Evolutionary conservation across 2,329 filamentous ascomycete genomes (phyloP).

Genomic region (Colletotrichum costaricense): DNA sequence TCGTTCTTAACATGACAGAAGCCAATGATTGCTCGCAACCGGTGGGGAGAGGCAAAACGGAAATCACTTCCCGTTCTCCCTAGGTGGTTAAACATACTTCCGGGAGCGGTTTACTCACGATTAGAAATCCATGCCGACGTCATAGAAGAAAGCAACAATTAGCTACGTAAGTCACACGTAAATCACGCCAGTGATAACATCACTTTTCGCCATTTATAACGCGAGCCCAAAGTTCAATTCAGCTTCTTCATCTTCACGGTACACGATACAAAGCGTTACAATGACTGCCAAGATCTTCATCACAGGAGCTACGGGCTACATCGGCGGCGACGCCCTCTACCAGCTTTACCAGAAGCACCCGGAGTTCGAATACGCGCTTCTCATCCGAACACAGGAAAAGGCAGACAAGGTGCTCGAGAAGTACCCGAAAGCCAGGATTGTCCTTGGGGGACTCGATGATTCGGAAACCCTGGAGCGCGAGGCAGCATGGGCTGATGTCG

Average conservation of each 20-base stretch:
- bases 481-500: constrained; percentile 47
- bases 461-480: constrained; percentile 43
- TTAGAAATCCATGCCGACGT: neutral
- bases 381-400: constrained; percentile 35
- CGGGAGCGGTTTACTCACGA: neutral
- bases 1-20: neutral
- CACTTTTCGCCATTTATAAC: neutral
- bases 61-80: neutral
- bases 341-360: constrained; percentile 29
- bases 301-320: constrained; percentile 39
- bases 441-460: constrained; percentile 48
- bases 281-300: constrained; percentile 27
- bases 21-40: neutral
- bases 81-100: neutral
- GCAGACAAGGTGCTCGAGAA: constrained; percentile 31
- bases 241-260: neutral
- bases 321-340: constrained; percentile 38
- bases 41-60: neutral
- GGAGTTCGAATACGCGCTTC: constrained; percentile 35
- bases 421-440: constrained; percentile 41
- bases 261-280: neutral
- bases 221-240: neutral
- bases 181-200: neutral
- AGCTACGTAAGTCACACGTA: neutral
- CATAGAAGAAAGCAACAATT: neutral